These are phyloP conservation scores for Melastoma malabathricum DNA, from an alignment of 345 rosid genomes.

Conservation along the genomic window DNA sequence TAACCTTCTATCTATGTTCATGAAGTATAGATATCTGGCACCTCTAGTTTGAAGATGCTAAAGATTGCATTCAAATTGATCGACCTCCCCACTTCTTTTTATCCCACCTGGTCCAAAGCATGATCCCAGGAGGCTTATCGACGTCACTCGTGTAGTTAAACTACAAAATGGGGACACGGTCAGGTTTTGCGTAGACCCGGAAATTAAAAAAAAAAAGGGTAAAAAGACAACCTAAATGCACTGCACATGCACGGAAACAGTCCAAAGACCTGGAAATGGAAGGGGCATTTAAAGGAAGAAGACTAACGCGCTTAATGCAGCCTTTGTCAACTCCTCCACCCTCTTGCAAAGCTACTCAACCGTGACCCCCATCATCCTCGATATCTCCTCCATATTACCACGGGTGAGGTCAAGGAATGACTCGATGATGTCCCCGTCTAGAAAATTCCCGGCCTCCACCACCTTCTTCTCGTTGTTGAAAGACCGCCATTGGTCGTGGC, in stretches of 20 bases:
- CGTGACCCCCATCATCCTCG: conserved; percentile 45
- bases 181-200: no score
- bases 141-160: no score
- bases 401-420: conserved; percentile 71
- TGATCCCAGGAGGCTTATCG: no score
- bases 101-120: no score
- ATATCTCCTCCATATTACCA: conserved; percentile 64
- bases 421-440: conserved; percentile 82
- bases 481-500: conserved; percentile 92
- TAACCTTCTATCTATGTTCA: no score
- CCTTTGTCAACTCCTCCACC: conserved; percentile 79
- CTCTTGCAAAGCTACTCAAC: conserved; percentile 82
- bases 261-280: background rate
- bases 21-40: no score
- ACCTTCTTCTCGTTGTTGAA: conserved; percentile 82
- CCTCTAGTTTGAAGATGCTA: no score
- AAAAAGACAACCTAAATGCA: background rate
- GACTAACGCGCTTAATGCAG: conserved; percentile 45
- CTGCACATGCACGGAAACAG: background rate
- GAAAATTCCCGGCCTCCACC: conserved; percentile 57
- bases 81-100: no score
- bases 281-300: background rate
- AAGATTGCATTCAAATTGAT: no score
- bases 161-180: no score
- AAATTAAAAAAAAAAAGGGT: background rate